phyloP scores from a whole-genome alignment of 1,139 yeast species.

The Yamadazyma oceani region DNA sequence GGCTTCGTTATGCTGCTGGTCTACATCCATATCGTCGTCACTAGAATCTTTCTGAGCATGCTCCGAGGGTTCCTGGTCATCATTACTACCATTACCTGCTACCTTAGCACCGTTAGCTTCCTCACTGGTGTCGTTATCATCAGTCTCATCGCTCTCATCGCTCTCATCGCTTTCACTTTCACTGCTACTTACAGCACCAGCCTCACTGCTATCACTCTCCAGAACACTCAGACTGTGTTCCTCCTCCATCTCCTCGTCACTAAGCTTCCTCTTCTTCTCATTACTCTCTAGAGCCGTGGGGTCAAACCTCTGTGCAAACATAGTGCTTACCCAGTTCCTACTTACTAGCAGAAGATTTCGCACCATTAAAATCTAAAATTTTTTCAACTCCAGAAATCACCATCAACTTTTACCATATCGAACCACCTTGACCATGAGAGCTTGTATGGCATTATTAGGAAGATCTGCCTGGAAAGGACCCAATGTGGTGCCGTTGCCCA shows the following conservation, averaged over 20 bases:
- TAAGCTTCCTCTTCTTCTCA: constrained; percentile 14
- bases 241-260: constrained; percentile 3
- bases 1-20: background rate
- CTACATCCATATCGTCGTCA: constrained; percentile 4
- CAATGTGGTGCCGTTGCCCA: constrained; percentile 87
- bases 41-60: constrained; percentile 2
- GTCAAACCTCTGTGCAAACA: constrained; percentile 69
- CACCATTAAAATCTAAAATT: constrained; percentile 6
- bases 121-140: constrained; percentile 1
- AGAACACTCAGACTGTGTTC: no score
- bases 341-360: background rate
- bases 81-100: no score
- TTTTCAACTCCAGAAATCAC: constrained; percentile 9
- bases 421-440: constrained; percentile 49
- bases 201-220: constrained; percentile 16
- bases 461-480: constrained; percentile 95
- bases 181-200: constrained; percentile 16
- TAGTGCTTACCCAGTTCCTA: no score
- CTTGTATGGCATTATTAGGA: constrained; percentile 52
- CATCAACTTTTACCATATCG: background rate
- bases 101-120: background rate
- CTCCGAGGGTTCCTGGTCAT: background rate
- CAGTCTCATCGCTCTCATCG: constrained; percentile 7
- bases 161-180: constrained; percentile 17
- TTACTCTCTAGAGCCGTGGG: constrained; percentile 34